Evolutionary conservation across 257 asterid genomes (phyloP).

Genomic region (Agastache rugosa): DNA sequence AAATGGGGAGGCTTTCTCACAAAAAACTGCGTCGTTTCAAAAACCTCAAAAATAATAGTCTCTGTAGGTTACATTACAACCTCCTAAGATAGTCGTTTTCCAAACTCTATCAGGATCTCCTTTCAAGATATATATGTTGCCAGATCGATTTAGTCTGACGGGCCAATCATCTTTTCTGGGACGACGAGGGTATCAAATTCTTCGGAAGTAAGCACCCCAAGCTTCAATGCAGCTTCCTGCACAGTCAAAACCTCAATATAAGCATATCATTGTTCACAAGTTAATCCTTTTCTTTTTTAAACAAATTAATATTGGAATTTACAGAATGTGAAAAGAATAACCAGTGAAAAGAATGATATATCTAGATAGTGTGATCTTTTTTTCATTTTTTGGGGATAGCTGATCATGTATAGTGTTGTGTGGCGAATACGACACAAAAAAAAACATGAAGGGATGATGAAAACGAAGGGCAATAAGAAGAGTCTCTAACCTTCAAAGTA

Average conservation of each 20-base stretch:
- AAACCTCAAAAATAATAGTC: slow-evolving; percentile 37
- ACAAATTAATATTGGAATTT: neutral
- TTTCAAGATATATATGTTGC: slow-evolving; percentile 8
- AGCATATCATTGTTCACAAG: slow-evolving; percentile 15
- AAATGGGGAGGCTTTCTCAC: slow-evolving; percentile 43
- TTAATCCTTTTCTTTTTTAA: neutral
- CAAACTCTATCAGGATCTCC: neutral
- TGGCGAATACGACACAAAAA: neutral
- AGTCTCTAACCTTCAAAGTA: slow-evolving; percentile 79
- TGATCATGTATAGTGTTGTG: neutral
- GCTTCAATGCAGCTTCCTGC: slow-evolving; percentile 89
- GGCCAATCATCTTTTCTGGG: slow-evolving; percentile 96
- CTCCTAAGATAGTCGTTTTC: slow-evolving; percentile 14
- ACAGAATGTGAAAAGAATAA: neutral
- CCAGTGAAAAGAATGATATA: neutral
- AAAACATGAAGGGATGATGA: neutral
- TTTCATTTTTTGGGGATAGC: neutral
- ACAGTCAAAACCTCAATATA: slow-evolving; percentile 33
- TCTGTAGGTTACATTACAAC: slow-evolving; percentile 7
- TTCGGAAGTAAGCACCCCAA: slow-evolving; percentile 74
- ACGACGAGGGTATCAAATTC: slow-evolving; percentile 88
- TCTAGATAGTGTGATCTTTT: neutral
- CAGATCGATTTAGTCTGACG: slow-evolving; percentile 51
- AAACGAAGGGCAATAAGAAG: neutral
- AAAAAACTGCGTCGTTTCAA: neutral